phyloP scores from a whole-genome alignment of 768 basidiomycete species.

The Cubamyces sp. region DNA sequence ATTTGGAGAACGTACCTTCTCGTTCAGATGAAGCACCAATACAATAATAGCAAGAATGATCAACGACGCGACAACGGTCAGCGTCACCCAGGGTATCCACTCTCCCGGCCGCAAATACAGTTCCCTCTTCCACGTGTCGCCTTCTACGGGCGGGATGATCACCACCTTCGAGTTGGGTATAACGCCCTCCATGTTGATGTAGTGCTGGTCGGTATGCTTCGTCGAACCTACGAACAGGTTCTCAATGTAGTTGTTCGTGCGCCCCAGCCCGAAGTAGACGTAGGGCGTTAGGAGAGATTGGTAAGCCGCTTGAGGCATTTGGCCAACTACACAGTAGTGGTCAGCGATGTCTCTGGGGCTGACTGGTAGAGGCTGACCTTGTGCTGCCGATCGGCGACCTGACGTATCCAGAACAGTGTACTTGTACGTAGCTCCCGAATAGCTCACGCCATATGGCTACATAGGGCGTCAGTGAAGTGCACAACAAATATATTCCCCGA shows the following conservation, averaged over 20 bases:
- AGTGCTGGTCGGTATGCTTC: conserved; percentile 69
- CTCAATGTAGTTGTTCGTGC: conserved; percentile 99
- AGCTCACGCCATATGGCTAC: conserved; percentile 92
- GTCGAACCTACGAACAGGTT: conserved; percentile 97
- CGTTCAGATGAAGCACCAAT: conserved; percentile 84
- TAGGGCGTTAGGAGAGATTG: conserved; percentile 91
- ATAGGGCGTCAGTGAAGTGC: background rate
- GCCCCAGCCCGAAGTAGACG: conserved; percentile 93
- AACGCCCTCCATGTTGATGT: conserved; percentile 93
- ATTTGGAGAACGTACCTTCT: conserved; percentile 67
- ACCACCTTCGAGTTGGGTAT: conserved; percentile 97
- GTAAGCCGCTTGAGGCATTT: conserved; percentile 92
- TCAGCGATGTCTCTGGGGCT: conserved; percentile 1
- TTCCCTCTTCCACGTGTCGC: conserved; percentile 80
- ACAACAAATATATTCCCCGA: background rate
- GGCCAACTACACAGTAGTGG: conserved; percentile 63
- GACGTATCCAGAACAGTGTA: conserved; percentile 94
- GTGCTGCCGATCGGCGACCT: conserved; percentile 86
- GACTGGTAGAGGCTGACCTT: conserved; percentile 53
- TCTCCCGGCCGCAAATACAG: conserved; percentile 92
- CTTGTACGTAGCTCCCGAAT: conserved; percentile 94
- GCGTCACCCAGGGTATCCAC: conserved; percentile 98
- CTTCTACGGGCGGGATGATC: conserved; percentile 75
- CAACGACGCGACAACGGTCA: conserved; percentile 78
- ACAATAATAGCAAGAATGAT: conserved; percentile 79